Evolutionary conservation across 495 filamentous ascomycete species (phyloP).

Genomic region (Oidiodendron maius): DNA sequence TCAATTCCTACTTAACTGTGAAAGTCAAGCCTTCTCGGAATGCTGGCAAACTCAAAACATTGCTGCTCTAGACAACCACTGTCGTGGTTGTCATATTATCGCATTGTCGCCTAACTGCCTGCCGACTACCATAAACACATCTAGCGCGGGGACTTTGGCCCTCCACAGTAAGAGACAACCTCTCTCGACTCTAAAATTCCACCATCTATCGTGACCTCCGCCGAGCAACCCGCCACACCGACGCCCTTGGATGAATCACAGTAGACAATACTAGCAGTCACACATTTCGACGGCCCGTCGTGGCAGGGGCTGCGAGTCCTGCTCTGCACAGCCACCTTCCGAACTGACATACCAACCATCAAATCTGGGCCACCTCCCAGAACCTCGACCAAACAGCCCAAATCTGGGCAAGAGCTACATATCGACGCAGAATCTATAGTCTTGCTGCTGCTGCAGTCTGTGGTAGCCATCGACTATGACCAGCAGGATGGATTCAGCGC

Average conservation of each 20-base stretch:
- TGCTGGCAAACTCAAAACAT: too few species aligned
- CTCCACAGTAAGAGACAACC: neutral
- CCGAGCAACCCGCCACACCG: too few species aligned
- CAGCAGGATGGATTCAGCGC: conserved; percentile 50
- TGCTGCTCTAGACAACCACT: too few species aligned
- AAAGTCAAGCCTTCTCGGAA: too few species aligned
- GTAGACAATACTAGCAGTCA: neutral
- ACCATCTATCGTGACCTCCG: too few species aligned
- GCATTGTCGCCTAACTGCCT: neutral
- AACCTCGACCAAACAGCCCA: conserved; percentile 7
- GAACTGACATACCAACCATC: neutral
- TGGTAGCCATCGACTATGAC: conserved; percentile 30
- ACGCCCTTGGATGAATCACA: too few species aligned
- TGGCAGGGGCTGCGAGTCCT: neutral
- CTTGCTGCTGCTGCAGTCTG: conserved; percentile 18
- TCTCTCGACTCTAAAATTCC: too few species aligned
- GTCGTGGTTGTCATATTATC: too few species aligned
- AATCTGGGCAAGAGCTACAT: too few species aligned
- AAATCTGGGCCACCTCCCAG: neutral
- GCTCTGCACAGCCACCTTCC: conserved; percentile 17
- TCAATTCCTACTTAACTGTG: too few species aligned
- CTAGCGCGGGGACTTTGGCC: neutral
- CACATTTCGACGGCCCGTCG: neutral
- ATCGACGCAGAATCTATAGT: too few species aligned
- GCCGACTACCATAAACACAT: neutral